Conservation (phyloP, 2,329 filamentous ascomycete species). For the Alternaria sp. region DNA sequence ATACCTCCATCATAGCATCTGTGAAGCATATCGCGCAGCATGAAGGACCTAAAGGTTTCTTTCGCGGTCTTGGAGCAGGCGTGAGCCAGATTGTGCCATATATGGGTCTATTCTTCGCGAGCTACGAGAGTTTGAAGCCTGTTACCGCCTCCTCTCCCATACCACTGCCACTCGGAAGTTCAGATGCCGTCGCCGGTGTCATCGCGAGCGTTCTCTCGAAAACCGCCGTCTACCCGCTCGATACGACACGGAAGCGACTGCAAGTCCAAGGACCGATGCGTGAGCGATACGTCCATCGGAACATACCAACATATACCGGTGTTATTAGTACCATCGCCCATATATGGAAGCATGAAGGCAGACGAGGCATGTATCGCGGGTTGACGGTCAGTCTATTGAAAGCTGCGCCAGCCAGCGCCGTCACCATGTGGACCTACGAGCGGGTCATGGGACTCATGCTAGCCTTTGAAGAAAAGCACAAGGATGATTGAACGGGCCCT, state of each 20-base stretch:
- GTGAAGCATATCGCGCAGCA: slow-evolving; percentile 74
- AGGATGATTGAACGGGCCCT: slow-evolving; percentile 8
- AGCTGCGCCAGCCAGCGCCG: slow-evolving; percentile 88
- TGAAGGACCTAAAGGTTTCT: slow-evolving; percentile 84
- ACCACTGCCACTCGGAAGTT: slow-evolving; percentile 73
- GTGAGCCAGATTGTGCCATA: slow-evolving; percentile 90
- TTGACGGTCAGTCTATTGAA: slow-evolving; percentile 90
- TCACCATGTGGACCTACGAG: slow-evolving; percentile 97
- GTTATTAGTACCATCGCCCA: slow-evolving; percentile 70
- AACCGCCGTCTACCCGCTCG: slow-evolving; percentile 89
- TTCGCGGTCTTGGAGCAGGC: slow-evolving; percentile 82
- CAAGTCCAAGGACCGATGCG: slow-evolving; percentile 95
- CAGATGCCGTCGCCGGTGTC: slow-evolving; percentile 84
- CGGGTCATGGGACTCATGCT: slow-evolving; percentile 70
- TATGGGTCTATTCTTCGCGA: slow-evolving; percentile 95
- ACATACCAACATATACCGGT: slow-evolving; percentile 82
- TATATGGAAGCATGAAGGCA: slow-evolving; percentile 77
- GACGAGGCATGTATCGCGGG: slow-evolving; percentile 84
- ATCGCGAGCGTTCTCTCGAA: slow-evolving; percentile 83
- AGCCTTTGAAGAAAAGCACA: slow-evolving; percentile 34
- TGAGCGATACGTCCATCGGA: slow-evolving; percentile 77
- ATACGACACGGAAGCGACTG: slow-evolving; percentile 89
- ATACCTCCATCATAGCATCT: slow-evolving; percentile 73
- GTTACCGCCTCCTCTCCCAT: slow-evolving; percentile 59
- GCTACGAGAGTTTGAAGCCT: slow-evolving; percentile 77